A percentile compares a stretch with the other conserved stretches of the same genome.
Evolutionary conservation across 306 rosid species (phyloP).

Genomic region (Ammopiptanthus mongolicus): DNA sequence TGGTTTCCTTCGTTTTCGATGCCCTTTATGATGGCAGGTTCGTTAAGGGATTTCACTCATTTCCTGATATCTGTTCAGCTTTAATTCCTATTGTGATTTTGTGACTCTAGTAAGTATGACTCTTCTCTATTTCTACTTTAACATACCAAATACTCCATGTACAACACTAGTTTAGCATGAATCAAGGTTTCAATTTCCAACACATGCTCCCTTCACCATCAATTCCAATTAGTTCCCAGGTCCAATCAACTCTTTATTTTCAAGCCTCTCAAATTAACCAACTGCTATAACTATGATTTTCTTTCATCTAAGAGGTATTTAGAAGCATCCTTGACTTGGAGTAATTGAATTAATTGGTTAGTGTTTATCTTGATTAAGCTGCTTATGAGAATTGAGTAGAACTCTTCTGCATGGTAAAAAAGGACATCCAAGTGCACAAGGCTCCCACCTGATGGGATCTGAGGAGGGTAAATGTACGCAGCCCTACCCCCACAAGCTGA

Average conservation of each 20-base stretch:
- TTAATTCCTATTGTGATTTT: too few species aligned
- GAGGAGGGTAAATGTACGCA: too few species aligned
- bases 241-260: neutral
- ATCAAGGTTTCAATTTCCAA: neutral
- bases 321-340: neutral
- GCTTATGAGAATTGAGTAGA: neutral
- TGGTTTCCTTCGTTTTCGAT: conserved; percentile 79
- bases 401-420: too few species aligned
- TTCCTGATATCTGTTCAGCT: too few species aligned
- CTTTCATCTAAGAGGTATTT: neutral
- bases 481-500: too few species aligned
- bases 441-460: too few species aligned
- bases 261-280: neutral
- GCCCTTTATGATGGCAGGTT: conserved; percentile 79
- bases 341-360: neutral
- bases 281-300: neutral
- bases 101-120: neutral
- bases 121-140: neutral
- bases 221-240: too few species aligned
- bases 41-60: neutral
- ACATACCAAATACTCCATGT: neutral
- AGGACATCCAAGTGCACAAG: too few species aligned
- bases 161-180: neutral
- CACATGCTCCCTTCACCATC: too few species aligned
- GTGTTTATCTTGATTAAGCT: conserved; percentile 3